Evolutionary conservation across 495 filamentous ascomycete species (phyloP).

Genomic region (Penicillium manginii): DNA sequence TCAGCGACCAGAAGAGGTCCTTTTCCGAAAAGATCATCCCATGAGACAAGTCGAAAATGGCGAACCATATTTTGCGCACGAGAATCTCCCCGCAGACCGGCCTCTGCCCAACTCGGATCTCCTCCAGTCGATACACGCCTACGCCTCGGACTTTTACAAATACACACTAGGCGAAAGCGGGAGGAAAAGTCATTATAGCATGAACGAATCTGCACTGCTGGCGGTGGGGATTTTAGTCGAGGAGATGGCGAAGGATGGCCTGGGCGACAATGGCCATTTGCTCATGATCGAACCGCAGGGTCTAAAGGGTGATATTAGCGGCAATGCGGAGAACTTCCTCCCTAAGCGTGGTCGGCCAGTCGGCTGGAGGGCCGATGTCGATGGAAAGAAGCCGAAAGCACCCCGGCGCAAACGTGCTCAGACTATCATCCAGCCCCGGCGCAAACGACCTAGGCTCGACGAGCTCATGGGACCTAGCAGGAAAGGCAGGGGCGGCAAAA

Average conservation of each 20-base stretch:
- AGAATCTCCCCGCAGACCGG: conserved; percentile 52
- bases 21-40: conserved; percentile 66
- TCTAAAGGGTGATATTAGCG: neutral
- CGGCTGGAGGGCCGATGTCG: neutral
- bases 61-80: conserved; percentile 70
- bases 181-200: conserved; percentile 59
- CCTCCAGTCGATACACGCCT: conserved; percentile 75
- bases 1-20: conserved; percentile 72
- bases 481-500: neutral
- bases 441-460: neutral
- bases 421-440: neutral
- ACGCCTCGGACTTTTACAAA: conserved; percentile 73
- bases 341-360: neutral
- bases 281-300: conserved; percentile 63
- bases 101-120: conserved; percentile 73
- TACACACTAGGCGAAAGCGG: conserved; percentile 36
- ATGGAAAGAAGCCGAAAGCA: neutral
- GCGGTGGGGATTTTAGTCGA: conserved; percentile 82
- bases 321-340: neutral
- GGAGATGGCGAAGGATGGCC: conserved; percentile 64
- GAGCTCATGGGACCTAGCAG: neutral
- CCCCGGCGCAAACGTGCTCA: neutral
- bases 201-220: conserved; percentile 86
- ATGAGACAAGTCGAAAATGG: conserved; percentile 68
- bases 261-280: conserved; percentile 74